phyloP scores from a whole-genome alignment of 305 asterid species.

The Fraxinus platypoda region DNA sequence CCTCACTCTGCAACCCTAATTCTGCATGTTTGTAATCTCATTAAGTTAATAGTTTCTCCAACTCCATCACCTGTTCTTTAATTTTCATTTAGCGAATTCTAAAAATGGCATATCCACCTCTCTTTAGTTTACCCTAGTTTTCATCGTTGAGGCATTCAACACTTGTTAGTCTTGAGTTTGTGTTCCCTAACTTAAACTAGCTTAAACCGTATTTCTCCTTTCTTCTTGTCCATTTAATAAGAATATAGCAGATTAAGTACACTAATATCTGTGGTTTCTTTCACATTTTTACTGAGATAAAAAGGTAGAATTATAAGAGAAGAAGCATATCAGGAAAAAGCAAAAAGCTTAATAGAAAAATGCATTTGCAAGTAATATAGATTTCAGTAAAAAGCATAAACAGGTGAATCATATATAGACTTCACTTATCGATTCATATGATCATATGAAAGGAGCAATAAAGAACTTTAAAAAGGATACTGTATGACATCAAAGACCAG shows the following conservation, averaged over 20 bases:
- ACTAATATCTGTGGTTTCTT: neutral
- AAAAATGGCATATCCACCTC: neutral
- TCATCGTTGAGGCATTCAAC: neutral
- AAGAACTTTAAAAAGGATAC: constrained; percentile 61
- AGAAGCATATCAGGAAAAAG: neutral
- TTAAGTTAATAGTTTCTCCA: neutral
- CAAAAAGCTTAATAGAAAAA: constrained; percentile 7
- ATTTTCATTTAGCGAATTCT: neutral
- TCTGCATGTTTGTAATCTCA: neutral
- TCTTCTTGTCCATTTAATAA: neutral
- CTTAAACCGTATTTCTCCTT: neutral
- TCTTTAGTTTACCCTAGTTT: neutral
- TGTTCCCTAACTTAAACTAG: neutral
- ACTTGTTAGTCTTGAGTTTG: neutral
- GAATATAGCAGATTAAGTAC: neutral
- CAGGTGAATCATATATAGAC: neutral
- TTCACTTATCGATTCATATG: constrained; percentile 9
- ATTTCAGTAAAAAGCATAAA: neutral
- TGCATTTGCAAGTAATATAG: neutral
- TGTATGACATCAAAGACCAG: constrained; percentile 89
- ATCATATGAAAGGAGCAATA: constrained; percentile 16
- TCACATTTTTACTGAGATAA: neutral
- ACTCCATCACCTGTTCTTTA: neutral
- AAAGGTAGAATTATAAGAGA: neutral
- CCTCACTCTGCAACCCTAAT: neutral